Conservation (phyloP, 2,329 filamentous ascomycete genomes). For the Fusarium sp. region DNA sequence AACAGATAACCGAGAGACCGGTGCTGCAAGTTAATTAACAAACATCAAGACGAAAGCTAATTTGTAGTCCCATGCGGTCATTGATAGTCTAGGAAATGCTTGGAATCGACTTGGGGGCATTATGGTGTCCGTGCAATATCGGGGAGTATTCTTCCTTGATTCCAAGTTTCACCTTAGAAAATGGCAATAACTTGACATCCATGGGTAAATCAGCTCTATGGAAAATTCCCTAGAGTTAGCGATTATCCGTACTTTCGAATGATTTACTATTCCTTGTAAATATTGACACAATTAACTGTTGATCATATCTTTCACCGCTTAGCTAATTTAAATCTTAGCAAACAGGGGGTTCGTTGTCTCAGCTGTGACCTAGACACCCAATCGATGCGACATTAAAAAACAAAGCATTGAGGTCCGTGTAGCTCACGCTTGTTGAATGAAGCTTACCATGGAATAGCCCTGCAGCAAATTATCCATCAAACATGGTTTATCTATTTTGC, state of each 20-base stretch:
- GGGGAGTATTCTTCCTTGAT: constrained; percentile 1
- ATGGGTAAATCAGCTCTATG: background rate
- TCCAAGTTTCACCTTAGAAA: constrained; percentile 21
- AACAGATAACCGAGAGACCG: background rate
- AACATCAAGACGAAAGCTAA: background rate
- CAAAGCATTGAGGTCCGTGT: constrained; percentile 6
- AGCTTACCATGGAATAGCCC: constrained; percentile 16
- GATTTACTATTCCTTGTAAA: constrained; percentile 6
- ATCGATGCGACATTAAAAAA: constrained; percentile 5
- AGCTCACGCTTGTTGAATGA: background rate
- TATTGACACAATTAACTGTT: constrained; percentile 9
- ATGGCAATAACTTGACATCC: constrained; percentile 2
- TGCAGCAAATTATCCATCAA: constrained; percentile 3
- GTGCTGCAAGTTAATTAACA: background rate
- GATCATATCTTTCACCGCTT: constrained; percentile 25
- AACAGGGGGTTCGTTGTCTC: constrained; percentile 21
- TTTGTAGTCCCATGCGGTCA: constrained; percentile 1
- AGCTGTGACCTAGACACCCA: constrained; percentile 13
- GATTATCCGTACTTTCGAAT: background rate
- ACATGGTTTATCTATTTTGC: background rate
- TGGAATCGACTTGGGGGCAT: background rate
- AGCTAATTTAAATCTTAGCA: background rate
- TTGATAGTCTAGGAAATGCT: background rate
- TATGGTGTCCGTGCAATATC: constrained; percentile 13
- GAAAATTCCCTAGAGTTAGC: background rate